Evolutionary conservation across 2,329 filamentous ascomycete genomes (phyloP), one percentile per base, ranked within the genome.

Genomic region (Cryphonectria parasitica): DNA sequence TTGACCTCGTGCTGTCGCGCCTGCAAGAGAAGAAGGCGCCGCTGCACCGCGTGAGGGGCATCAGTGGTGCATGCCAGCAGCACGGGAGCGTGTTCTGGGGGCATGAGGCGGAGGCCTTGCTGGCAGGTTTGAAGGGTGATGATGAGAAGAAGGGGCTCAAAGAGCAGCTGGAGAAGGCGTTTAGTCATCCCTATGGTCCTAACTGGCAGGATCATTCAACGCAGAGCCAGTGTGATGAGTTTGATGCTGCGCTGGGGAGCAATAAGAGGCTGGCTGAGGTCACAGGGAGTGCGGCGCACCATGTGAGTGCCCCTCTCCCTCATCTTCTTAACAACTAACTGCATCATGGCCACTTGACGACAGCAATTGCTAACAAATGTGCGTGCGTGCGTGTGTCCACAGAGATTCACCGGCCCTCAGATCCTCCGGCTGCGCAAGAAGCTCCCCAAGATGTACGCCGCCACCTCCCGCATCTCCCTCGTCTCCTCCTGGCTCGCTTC

Each of bases 181-280:
- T 98, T 78, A 92, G 94, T 22, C 92, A 97, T 79, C 90, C 92
- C 5, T 95, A 90, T 82, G 94, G 93, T 74, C 96, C 96, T 10
- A 99, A 98, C 80, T 99, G 96, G 96, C 96, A 98, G 82, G 96
- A 99, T 80, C 92, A 95, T 73, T 97, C 94, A 82, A 98, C 96
- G 1, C 94, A 98, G 83, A 86, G 86, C 74, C 93, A 99, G 82
- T 98, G 95, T 78, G 94, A 98, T 79, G 86, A 88, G 73, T 98
- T 98, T 78, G 95, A 98, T 79, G 86, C 83, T 6, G 84, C 85
- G 67, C 82, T 98, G 10, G 92, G 92, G 0, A 85, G 85, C 8
- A 84, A 88, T 2, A 86, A 91, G 76, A 85, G 86, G 73, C 82
- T 99, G 75, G 96, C 96, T 0, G 82, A 91, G 67, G 89, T 88